Base-by-base conservation (phyloP, 352 stramenopile species). In the Phytophthora rubi region DNA sequence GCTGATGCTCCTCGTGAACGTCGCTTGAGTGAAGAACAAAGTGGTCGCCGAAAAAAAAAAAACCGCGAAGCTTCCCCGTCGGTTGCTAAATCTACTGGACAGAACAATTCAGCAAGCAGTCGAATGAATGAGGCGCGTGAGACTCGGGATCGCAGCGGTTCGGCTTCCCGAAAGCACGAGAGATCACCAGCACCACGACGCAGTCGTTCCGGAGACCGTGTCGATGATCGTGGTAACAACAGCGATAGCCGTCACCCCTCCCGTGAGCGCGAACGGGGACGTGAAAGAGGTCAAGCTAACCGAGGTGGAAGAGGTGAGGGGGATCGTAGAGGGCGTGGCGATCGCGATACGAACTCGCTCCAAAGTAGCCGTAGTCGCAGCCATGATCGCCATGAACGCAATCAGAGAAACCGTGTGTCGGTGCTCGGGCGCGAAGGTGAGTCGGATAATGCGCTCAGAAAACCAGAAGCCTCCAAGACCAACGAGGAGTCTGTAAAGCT, bases 151-250 rank as follows among this genome's bases (percentile, higher is more conserved):
- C 65, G 73, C n/a, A 75, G 59, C 21, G 61, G 65, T 9, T 75
- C 73, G 7, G 66, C 62, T 9, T 66, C 68, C 44, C 68, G 75
- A 28, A 83, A 72, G 60, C 69, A 68, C 37, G 77, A 81, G 28
- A 71, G 67, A 52, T 60, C 75, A 28, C 59, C 79, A 32, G 62
- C 62, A 26, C 59, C 63, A 15, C 73, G 57, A 39, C 76, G 71
- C n/a, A 86, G 79, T 69, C 71, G 76, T 30, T 86, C 79, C 32
- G 62, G 73, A 15, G 79, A 86, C 15, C 76, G 73, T 56, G 37
- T 16, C 4, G 57, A 80, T 51, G 69, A 75, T 3, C 70, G 45
- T 62, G 65, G 70, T 4, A 77, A 53, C 32, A 72, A 35, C 13
- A 75, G 51, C 10, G 73, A 77, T 28, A 70, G 58, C 10, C 65